A percentile compares a stretch with the other conserved stretches of the same genome.
Conservation (phyloP, 306 rosid genomes). For the Hippophae tibetana region DNA sequence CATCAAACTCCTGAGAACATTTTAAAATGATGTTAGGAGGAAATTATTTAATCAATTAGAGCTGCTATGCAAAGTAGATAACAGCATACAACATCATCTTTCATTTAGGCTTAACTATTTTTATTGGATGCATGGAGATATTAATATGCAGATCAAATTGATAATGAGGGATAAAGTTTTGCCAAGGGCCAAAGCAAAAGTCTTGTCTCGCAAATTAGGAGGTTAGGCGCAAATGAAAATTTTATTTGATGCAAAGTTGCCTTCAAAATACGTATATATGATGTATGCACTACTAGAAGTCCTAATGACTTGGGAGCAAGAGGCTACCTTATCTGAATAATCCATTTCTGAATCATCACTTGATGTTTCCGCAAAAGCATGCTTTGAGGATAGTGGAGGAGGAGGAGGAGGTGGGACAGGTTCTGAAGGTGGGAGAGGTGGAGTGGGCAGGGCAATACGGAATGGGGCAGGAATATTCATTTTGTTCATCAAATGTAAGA, state of each 20-base stretch:
- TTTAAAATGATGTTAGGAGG: neutral
- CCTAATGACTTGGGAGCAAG: neutral
- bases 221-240: neutral
- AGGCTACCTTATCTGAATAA: constrained; percentile 83
- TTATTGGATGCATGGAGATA: neutral
- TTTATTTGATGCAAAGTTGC: too few species aligned
- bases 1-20: constrained; percentile 43
- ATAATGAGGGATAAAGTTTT: constrained; percentile 3
- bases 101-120: constrained; percentile 3
- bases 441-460: constrained; percentile 89
- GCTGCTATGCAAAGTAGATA: neutral
- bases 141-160: constrained; percentile 3
- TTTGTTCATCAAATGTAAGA: constrained; percentile 94
- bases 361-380: constrained; percentile 39
- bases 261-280: too few species aligned
- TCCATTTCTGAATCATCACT: constrained; percentile 93
- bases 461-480: constrained; percentile 97
- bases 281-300: constrained; percentile 4
- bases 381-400: constrained; percentile 30
- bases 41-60: constrained; percentile 3
- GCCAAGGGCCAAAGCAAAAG: neutral
- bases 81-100: neutral
- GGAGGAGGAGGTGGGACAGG: constrained; percentile 50
- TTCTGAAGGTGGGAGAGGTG: constrained; percentile 75
- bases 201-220: neutral